phyloP scores from a whole-genome alignment of 768 basidiomycete genomes.

The Favolaschia claudopus region DNA sequence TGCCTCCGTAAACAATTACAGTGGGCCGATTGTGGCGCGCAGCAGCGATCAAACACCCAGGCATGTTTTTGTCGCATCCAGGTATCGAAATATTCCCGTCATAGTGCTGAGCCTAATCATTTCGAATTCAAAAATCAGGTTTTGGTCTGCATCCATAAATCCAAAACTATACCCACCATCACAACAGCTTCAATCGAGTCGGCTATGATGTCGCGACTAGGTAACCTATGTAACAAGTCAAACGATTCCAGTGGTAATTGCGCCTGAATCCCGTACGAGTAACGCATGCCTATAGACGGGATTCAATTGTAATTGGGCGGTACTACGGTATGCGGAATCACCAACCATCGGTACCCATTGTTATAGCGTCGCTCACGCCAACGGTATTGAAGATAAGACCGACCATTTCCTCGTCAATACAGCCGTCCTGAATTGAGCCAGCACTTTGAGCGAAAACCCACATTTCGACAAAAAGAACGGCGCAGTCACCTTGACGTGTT shows the following conservation, averaged over 20 bases:
- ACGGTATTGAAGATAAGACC: conserved; percentile 88
- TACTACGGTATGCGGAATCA: not conserved
- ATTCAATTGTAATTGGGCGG: not conserved
- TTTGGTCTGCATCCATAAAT: conserved; percentile 61
- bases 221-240: conserved; percentile 65
- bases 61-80: conserved; percentile 95
- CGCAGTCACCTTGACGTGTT: conserved; percentile 85
- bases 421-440: no score
- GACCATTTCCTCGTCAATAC: conserved; percentile 80
- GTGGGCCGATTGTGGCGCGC: conserved; percentile 88
- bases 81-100: conserved; percentile 89
- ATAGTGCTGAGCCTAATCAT: conserved; percentile 81
- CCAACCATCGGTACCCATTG: conserved; percentile 88
- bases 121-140: no score
- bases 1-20: conserved; percentile 87
- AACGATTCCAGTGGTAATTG: not conserved
- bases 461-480: no score
- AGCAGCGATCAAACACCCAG: conserved; percentile 87
- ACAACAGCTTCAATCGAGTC: conserved; percentile 79
- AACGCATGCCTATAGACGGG: conserved; percentile 73
- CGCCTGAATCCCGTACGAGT: conserved; percentile 64
- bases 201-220: conserved; percentile 88
- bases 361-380: conserved; percentile 83
- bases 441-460: no score
- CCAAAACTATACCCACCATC: conserved; percentile 31